Base-by-base conservation (phyloP, 164 flowering plant genomes). In the Aristolochia contorta region DNA sequence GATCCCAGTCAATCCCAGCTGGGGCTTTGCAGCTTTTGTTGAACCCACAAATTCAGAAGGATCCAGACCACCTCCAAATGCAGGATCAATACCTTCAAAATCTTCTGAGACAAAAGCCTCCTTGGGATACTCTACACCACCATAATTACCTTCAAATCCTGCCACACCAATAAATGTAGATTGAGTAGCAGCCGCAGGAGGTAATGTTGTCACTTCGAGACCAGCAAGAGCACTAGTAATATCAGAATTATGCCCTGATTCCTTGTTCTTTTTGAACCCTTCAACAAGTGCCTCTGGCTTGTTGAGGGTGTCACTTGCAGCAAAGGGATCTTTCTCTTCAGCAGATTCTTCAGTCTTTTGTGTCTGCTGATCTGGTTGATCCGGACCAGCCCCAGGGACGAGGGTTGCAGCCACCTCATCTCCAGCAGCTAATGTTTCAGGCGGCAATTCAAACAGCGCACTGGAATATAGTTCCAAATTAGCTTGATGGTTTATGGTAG, bases 21-120 rank as follows among this genome's bases (percentile, higher is more conserved):
- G 64, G n/a, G 72, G 33, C 67, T 78, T 84, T 0, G 67, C 56
- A 46, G 74, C 69, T 67, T 92, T 86, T 60, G 71, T 75, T 0
- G 87, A 47, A 10, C 80, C 96, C 16, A 93, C 82, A 72, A 81
- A 93, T 75, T 90, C 99, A 0, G 99, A 90, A 0, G 93, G 86
- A 78, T 93, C 99, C 78, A 93, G 72, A 46, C 99, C 97, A 19
- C 97, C 97, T 66, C 99, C 99, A 82, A 88, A 93, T 47, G 99
- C 89, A 54, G 81, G 83, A 71, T 77, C 77, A 60, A 93, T 77
- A 32, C 96, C 96, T 77, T 93, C 97, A 75, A 93, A 93, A 32
- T 91, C 80, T 63, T 93, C 97, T 0, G 74, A 75, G 56, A 93
- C 57, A 3, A 91, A 70, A 0, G 94, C 79, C 64, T 87, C 85